Evolutionary conservation across 2,329 filamentous ascomycete species (phyloP).

Genomic region (Diaporthe destruens): DNA sequence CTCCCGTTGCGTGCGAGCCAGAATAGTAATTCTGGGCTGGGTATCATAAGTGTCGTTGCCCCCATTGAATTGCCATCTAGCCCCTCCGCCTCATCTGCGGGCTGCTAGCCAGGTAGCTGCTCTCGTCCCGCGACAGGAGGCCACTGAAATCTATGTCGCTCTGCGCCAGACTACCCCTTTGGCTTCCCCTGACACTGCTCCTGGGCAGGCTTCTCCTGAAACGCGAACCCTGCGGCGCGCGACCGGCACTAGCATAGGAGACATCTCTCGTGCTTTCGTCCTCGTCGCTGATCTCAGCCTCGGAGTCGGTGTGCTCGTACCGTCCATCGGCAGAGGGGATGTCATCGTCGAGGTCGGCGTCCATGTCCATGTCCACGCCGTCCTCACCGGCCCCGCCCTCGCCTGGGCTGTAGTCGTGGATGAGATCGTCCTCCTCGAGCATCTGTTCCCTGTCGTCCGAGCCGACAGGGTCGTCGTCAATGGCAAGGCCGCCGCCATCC

Average conservation of each 20-base stretch:
- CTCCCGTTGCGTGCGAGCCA: background rate
- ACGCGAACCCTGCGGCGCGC: conserved; percentile 38
- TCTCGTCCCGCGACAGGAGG: conserved; percentile 68
- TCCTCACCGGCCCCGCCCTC: conserved; percentile 45
- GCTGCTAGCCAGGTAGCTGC: conserved; percentile 68
- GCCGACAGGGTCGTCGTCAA: conserved; percentile 66
- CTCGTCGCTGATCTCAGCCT: conserved; percentile 68
- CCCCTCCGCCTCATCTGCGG: conserved; percentile 58
- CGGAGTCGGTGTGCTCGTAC: conserved; percentile 84
- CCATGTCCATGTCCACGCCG: conserved; percentile 67
- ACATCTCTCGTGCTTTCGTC: conserved; percentile 53
- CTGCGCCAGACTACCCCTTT: conserved; percentile 51
- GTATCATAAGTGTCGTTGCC: conserved; percentile 33
- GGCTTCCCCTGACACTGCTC: conserved; percentile 39
- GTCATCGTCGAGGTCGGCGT: conserved; percentile 78
- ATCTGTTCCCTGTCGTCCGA: conserved; percentile 70
- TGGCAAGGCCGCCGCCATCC: conserved; percentile 58
- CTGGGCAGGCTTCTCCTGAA: conserved; percentile 42
- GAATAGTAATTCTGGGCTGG: conserved; percentile 6
- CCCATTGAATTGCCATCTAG: background rate
- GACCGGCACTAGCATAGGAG: conserved; percentile 42
- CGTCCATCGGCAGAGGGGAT: conserved; percentile 74
- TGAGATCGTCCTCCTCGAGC: conserved; percentile 73
- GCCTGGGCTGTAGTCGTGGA: conserved; percentile 48
- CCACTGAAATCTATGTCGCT: conserved; percentile 67